These are phyloP conservation scores for Cantharellus cinnabarinus DNA, from an alignment of 768 basidiomycete species.

Conservation along the genomic window DNA sequence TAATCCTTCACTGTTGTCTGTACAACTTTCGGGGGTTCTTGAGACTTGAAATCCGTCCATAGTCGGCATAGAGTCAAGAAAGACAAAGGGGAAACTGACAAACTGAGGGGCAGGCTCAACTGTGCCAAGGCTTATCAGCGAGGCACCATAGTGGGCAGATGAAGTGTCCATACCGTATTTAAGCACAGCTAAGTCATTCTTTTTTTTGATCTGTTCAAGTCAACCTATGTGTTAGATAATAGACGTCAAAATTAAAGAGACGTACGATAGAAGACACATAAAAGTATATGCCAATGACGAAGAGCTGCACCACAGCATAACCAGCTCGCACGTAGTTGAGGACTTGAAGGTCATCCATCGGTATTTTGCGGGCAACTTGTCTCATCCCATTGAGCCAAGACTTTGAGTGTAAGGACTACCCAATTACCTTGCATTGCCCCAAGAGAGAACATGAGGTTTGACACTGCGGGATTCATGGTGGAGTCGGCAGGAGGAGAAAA, in stretches of 20 bases:
- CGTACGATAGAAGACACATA: conserved; percentile 29
- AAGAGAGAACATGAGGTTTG: conserved; percentile 76
- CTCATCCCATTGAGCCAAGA: not conserved
- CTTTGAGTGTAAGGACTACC: not conserved
- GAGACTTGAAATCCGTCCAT: conserved; percentile 21
- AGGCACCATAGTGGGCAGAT: conserved; percentile 43
- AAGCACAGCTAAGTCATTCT: conserved; percentile 89
- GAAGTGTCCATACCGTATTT: conserved; percentile 76
- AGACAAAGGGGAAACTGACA: too few relatives aligned
- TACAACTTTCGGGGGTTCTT: conserved; percentile 49
- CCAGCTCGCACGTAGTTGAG: conserved; percentile 68
- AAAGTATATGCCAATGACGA: conserved; percentile 61
- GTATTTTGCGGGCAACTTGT: conserved; percentile 73
- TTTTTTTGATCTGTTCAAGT: conserved; percentile 53
- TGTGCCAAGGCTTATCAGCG: not conserved
- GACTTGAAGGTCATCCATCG: conserved; percentile 71
- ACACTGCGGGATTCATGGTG: conserved; percentile 49
- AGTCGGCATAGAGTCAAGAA: conserved; percentile 1
- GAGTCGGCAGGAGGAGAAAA: too few relatives aligned
- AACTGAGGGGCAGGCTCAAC: not conserved
- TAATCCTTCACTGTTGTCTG: conserved; percentile 92
- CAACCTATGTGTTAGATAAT: not conserved
- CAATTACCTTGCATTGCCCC: conserved; percentile 73
- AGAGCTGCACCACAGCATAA: conserved; percentile 54
- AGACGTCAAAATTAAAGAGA: not conserved